Conservation (phyloP, 768 basidiomycete species). For the Candolleomyces aberdarensis region DNA sequence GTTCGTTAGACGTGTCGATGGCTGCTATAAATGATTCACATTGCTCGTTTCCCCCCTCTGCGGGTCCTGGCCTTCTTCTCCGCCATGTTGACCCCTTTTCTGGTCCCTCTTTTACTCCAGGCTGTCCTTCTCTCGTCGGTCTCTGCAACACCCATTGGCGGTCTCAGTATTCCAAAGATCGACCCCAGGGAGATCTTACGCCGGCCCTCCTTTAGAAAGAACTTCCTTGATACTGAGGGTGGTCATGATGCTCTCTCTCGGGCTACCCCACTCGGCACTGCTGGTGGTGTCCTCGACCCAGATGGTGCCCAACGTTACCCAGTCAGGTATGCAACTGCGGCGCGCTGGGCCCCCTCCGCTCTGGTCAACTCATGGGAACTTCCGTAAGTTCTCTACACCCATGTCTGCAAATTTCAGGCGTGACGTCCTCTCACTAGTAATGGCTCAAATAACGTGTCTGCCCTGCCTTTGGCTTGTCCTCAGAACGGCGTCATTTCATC, state of each 20-base stretch:
- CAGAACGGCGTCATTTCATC: constrained; percentile 52
- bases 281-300: constrained; percentile 47
- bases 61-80: constrained; percentile 13
- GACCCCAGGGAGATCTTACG: constrained; percentile 44
- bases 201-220: constrained; percentile 37
- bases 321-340: constrained; percentile 64
- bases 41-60: constrained; percentile 6
- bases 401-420: not conserved
- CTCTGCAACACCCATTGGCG: constrained; percentile 26
- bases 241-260: constrained; percentile 22
- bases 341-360: constrained; percentile 58
- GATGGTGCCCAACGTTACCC: constrained; percentile 54
- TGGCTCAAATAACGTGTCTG: constrained; percentile 45
- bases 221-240: constrained; percentile 39
- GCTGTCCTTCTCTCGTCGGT: constrained; percentile 28
- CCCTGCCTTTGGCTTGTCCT: constrained; percentile 69
- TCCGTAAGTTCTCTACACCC: constrained; percentile 43
- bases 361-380: constrained; percentile 55
- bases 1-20: not conserved
- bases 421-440: constrained; percentile 33
- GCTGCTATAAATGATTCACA: constrained; percentile 6
- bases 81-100: constrained; percentile 28
- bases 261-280: constrained; percentile 53
- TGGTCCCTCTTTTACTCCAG: constrained; percentile 32
- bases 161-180: constrained; percentile 31